A percentile compares a stretch with the other conserved stretches of the same genome.
Conservation (phyloP, 257 asterid species). For the Apocynum venetum region DNA sequence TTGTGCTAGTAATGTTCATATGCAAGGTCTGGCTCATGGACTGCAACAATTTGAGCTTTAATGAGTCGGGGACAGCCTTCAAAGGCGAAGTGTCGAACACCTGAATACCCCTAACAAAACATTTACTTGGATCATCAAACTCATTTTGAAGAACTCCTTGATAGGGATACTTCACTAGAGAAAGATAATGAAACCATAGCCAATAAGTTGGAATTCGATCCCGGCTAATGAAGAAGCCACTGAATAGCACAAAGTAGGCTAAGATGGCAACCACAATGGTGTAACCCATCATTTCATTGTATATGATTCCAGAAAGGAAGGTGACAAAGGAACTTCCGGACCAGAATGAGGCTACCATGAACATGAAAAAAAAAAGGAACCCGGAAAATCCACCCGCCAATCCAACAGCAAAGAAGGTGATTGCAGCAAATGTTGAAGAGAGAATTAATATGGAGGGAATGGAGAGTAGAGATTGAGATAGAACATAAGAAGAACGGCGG, state of each 20-base stretch:
- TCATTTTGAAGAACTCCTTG: constrained; percentile 42
- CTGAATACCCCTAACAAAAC: constrained; percentile 37
- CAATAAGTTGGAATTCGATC: constrained; percentile 37
- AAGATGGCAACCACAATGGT: constrained; percentile 35
- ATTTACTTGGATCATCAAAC: constrained; percentile 27
- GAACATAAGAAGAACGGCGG: constrained; percentile 48
- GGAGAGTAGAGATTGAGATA: constrained; percentile 36
- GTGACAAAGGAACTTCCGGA: constrained; percentile 43
- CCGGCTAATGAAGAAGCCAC: constrained; percentile 36
- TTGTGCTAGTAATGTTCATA: constrained; percentile 29
- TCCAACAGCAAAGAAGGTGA: constrained; percentile 41
- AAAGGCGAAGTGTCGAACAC: constrained; percentile 35
- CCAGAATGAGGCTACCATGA: constrained; percentile 40
- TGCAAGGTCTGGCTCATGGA: constrained; percentile 32
- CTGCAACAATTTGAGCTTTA: constrained; percentile 31
- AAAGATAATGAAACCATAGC: constrained; percentile 43
- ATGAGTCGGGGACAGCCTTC: constrained; percentile 20
- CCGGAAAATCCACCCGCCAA: constrained; percentile 38
- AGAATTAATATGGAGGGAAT: constrained; percentile 36
- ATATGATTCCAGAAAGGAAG: constrained; percentile 38
- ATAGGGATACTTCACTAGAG: constrained; percentile 40
- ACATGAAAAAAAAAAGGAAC: constrained; percentile 31
- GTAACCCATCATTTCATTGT: constrained; percentile 38
- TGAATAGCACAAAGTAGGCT: constrained; percentile 37
- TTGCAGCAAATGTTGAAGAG: constrained; percentile 23